Evolutionary conservation across 2,329 filamentous ascomycete species (phyloP), one percentile per base, ranked within the genome.

Genomic region (Sclerotinia subarctica): DNA sequence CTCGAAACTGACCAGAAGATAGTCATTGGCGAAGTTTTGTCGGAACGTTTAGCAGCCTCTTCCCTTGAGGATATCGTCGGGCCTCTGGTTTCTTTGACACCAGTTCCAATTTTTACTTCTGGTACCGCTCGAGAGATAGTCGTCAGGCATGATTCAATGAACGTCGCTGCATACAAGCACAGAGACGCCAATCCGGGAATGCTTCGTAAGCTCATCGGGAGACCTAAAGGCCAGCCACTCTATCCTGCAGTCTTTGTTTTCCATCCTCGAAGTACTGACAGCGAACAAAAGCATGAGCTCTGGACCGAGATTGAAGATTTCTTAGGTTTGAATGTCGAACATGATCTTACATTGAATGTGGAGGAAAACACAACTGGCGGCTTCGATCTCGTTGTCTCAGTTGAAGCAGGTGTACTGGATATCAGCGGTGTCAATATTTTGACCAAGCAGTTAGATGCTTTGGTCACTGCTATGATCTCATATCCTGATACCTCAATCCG

Each of bases 261-360:
- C 46, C 60, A 63, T 51, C 47, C 60, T 17, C 21, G 35, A 17
- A 29, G 19, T 29, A 24, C 46, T 1, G 29, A 63, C 15, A 35
- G 26, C 5, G 17, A 32, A 8, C 29, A 35, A 51, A 42, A 52
- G 32, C 15, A 63, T 2, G 29, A 42, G 26, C 29, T 63, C 5
- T 63, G 60, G 60, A 35, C 24, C 17, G 60, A 63, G 5, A 49
- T 52, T n/a, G 47, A 63, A 51, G 60, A 63, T 51, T 63, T 52
- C 60, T n/a, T 63, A 26, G 60, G 60, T 24, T 19, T 63, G 60
- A 63, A 63, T 21, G 47, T 63, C 3, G 60, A 63, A 49, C 60
- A 52, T 2, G 60, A 63, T 51, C 60, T 63, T 24, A 63, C 46
- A 19, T 35, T 63, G 26, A 63, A 63, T 38, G 46, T 63, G 6